These are phyloP conservation scores for Blastobotrys raffinosifermentans DNA, from an alignment of 1,139 yeast genomes.

Conservation along the genomic window DNA sequence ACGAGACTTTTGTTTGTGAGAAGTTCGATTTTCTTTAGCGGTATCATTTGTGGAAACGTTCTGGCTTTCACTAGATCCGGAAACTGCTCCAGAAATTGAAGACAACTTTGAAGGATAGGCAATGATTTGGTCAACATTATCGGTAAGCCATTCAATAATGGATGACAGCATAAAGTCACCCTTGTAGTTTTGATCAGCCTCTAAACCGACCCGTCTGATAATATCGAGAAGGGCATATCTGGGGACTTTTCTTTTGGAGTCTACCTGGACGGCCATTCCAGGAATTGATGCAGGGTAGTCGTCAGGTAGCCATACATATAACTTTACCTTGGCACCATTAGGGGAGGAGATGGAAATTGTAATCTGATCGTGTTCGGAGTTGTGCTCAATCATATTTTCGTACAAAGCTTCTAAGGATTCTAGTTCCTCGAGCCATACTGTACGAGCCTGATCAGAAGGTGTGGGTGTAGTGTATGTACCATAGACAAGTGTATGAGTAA, in stretches of 20 bases:
- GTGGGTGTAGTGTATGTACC: no score
- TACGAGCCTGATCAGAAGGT: not conserved
- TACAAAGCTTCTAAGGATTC: constrained; percentile 59
- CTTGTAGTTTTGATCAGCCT: constrained; percentile 38
- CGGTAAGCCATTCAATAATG: constrained; percentile 70
- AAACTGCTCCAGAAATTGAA: constrained; percentile 34
- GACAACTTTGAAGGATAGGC: constrained; percentile 70
- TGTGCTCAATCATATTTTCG: constrained; percentile 12
- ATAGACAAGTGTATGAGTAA: constrained; percentile 27
- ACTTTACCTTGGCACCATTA: not conserved
- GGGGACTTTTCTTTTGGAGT: constrained; percentile 48
- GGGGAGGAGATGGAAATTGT: constrained; percentile 7
- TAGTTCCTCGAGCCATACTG: constrained; percentile 70
- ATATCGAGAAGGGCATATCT: constrained; percentile 69
- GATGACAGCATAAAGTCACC: constrained; percentile 69
- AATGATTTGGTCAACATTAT: constrained; percentile 50
- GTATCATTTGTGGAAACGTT: not conserved
- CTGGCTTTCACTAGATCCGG: constrained; percentile 24
- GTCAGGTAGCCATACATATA: constrained; percentile 19
- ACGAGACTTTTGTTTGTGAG: not conserved
- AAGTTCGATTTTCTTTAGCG: not conserved
- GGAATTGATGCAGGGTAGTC: constrained; percentile 31
- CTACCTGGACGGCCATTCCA: constrained; percentile 26
- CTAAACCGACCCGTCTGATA: constrained; percentile 39
- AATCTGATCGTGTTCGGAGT: constrained; percentile 11